Conservation (phyloP, 2,329 filamentous ascomycete genomes). For the Exophiala sideris region DNA sequence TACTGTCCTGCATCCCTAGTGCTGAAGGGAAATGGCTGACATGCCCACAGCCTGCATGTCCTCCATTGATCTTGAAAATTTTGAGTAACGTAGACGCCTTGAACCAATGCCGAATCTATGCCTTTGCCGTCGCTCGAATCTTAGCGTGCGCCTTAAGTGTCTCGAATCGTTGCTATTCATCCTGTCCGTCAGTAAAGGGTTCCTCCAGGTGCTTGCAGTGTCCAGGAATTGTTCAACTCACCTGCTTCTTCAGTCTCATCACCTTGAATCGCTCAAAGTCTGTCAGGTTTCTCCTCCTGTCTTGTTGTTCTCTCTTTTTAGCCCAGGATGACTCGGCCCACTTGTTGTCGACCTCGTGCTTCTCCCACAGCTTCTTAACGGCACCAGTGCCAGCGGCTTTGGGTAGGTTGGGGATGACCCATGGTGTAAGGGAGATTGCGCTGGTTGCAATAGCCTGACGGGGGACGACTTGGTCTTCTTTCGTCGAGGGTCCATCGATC, state of each 20-base stretch:
- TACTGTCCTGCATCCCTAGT: constrained; percentile 3
- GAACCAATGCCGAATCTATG: constrained; percentile 22
- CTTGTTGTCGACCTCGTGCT: constrained; percentile 85
- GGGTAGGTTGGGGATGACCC: constrained; percentile 82
- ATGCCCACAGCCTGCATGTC: constrained; percentile 18
- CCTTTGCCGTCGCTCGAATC: constrained; percentile 76
- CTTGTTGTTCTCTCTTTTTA: constrained; percentile 83
- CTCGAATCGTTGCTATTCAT: constrained; percentile 74
- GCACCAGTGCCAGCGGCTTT: constrained; percentile 77
- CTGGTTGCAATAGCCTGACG: constrained; percentile 82
- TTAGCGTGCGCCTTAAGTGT: constrained; percentile 94
- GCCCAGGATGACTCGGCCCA: constrained; percentile 90
- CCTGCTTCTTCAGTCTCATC: constrained; percentile 98
- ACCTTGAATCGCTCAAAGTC: constrained; percentile 99
- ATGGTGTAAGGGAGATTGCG: constrained; percentile 81
- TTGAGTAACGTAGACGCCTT: constrained; percentile 19
- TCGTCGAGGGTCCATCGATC: constrained; percentile 86
- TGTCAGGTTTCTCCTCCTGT: constrained; percentile 84
- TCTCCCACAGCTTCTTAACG: constrained; percentile 87
- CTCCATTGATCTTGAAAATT: constrained; percentile 10
- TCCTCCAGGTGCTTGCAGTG: neutral
- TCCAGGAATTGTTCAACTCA: constrained; percentile 40
- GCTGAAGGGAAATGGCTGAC: constrained; percentile 5
- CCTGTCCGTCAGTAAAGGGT: constrained; percentile 4
- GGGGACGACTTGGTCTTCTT: constrained; percentile 74